These are phyloP conservation scores for Conticribra guillardii DNA, from an alignment of 108 stramenopile species.

Conservation along the genomic window DNA sequence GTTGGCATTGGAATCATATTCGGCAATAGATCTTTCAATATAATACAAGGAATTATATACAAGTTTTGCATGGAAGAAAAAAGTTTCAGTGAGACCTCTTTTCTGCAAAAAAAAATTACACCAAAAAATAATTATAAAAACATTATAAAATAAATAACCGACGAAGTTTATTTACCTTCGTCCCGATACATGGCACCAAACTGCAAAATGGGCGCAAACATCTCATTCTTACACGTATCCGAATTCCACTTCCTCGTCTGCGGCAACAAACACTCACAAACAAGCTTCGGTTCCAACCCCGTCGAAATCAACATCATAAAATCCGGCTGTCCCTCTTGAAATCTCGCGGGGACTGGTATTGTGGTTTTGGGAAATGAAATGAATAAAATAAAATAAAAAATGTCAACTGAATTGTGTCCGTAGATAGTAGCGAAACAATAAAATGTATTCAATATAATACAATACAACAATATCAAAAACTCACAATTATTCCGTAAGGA, in stretches of 20 bases:
- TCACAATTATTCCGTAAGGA: constrained; percentile 31
- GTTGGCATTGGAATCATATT: constrained; percentile 19
- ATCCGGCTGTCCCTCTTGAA: constrained; percentile 7
- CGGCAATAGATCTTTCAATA: constrained; percentile 16
- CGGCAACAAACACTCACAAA: constrained; percentile 12
- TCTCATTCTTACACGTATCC: constrained; percentile 6
- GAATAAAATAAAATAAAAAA: no score
- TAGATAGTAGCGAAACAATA: no score
- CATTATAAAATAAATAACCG: background rate
- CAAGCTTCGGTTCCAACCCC: constrained; percentile 18
- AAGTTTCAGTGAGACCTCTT: no score
- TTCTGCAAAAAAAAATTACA: no score
- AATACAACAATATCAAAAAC: no score
- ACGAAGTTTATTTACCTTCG: background rate
- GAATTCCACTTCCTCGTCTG: background rate
- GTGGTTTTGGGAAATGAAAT: no score
- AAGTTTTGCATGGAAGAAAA: no score
- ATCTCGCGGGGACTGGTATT: constrained; percentile 20
- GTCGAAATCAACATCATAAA: constrained; percentile 21
- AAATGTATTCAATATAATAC: no score
- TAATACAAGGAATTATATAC: no score
- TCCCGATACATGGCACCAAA: constrained; percentile 34
- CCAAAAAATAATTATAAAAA: background rate
- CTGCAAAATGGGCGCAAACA: constrained; percentile 33
- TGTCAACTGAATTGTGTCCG: no score